phyloP scores from a whole-genome alignment of 306 rosid species.

The Abrus precatorius region DNA sequence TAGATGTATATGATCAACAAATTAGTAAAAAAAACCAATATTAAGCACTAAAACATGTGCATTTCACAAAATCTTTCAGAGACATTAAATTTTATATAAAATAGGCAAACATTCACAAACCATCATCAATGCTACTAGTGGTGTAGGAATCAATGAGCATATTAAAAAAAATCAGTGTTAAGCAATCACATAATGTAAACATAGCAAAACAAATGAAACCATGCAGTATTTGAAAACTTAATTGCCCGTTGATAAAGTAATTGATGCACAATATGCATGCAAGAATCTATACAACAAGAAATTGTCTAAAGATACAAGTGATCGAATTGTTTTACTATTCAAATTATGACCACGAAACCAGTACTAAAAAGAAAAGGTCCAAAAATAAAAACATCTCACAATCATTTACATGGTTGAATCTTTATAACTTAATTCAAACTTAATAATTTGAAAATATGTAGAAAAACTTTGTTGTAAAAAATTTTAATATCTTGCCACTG shows the following conservation, averaged over 20 bases:
- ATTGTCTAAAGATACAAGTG: not conserved
- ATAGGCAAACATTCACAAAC: not conserved
- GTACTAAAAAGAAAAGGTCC: too few species aligned
- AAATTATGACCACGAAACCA: too few species aligned
- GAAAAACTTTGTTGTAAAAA: too few species aligned
- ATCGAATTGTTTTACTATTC: not conserved
- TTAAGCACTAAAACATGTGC: not conserved
- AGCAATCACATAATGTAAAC: slow-evolving; percentile 3
- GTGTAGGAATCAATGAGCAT: slow-evolving; percentile 21
- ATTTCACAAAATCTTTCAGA: not conserved
- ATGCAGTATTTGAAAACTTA: not conserved
- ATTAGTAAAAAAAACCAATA: too few species aligned
- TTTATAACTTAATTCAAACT: too few species aligned
- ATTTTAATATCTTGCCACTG: too few species aligned
- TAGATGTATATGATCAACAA: too few species aligned
- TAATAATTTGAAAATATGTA: too few species aligned
- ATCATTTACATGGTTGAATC: too few species aligned
- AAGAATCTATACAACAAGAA: not conserved
- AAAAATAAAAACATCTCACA: too few species aligned
- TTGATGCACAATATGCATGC: not conserved
- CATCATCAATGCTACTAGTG: slow-evolving; percentile 4
- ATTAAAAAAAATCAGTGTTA: slow-evolving; percentile 19
- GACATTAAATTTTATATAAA: not conserved
- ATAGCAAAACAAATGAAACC: not conserved
- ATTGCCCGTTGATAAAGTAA: not conserved